phyloP scores from a whole-genome alignment of 768 basidiomycete species.

The Termitomyces sp. region DNA sequence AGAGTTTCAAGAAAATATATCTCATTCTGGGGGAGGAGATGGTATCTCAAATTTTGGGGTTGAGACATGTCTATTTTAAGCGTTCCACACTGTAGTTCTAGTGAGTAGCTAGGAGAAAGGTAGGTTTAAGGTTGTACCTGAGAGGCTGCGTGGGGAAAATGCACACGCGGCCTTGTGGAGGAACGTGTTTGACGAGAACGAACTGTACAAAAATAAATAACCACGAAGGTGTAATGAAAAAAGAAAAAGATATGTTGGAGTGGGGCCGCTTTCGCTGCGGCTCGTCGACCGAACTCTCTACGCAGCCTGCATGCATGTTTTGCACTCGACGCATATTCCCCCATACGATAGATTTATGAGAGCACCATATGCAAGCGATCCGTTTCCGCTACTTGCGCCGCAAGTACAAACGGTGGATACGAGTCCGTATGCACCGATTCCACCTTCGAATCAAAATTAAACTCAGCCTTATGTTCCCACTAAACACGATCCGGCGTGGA shows the following conservation, averaged over 20 bases:
- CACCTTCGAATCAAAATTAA: too few species aligned
- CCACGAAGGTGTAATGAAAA: neutral
- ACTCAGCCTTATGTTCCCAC: too few species aligned
- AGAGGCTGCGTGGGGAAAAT: conserved; percentile 5
- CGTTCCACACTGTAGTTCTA: too few species aligned
- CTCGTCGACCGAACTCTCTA: conserved; percentile 65
- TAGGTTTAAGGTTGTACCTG: conserved; percentile 20
- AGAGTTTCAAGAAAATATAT: too few species aligned
- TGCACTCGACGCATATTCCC: conserved; percentile 65
- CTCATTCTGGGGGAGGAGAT: too few species aligned
- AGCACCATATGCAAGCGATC: too few species aligned
- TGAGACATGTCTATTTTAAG: too few species aligned
- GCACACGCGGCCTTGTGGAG: conserved; percentile 34
- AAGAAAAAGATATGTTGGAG: conserved; percentile 11
- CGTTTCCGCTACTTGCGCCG: conserved; percentile 24
- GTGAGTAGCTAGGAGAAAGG: conserved; percentile 30
- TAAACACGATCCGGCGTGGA: conserved; percentile 45
- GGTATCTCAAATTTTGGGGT: too few species aligned
- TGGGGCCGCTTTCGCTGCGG: conserved; percentile 38
- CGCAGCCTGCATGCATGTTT: conserved; percentile 77
- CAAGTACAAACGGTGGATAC: neutral
- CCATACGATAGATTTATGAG: conserved; percentile 57
- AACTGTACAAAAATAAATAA: conserved; percentile 5
- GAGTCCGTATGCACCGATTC: too few species aligned
- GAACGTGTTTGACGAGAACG: conserved; percentile 35